These are phyloP conservation scores for Beauveria medogensis DNA, from an alignment of 2,329 filamentous ascomycete genomes.

Conservation along the genomic window DNA sequence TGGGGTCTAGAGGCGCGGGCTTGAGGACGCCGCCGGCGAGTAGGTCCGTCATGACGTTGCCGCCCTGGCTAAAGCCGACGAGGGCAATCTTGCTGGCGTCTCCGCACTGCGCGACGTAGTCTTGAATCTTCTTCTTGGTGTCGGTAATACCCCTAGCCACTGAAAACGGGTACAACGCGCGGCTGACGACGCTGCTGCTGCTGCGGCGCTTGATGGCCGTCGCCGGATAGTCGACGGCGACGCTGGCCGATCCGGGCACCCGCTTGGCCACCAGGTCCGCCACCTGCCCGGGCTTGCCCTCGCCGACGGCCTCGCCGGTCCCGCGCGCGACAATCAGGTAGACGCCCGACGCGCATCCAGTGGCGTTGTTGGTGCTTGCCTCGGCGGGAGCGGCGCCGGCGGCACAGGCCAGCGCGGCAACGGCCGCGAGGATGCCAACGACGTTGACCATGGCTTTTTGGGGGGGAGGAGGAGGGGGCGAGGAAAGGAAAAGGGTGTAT, in stretches of 20 bases:
- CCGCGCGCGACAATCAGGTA: constrained; percentile 13
- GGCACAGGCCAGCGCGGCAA: background rate
- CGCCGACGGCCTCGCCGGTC: constrained; percentile 6
- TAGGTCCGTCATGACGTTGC: constrained; percentile 12
- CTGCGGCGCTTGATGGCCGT: background rate
- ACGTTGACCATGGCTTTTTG: background rate
- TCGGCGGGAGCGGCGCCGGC: background rate
- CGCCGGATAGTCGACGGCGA: constrained; percentile 14
- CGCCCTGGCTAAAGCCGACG: constrained; percentile 12
- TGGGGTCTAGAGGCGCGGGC: constrained; percentile 9
- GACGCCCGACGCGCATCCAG: constrained; percentile 9
- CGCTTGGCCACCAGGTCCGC: constrained; percentile 3
- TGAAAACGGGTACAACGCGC: constrained; percentile 8
- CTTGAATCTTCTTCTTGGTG: constrained; percentile 10
- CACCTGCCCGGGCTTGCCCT: constrained; percentile 7
- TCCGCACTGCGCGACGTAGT: constrained; percentile 11
- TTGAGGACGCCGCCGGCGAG: constrained; percentile 11
- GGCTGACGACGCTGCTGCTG: background rate
- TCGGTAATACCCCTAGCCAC: constrained; percentile 11
- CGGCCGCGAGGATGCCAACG: background rate
- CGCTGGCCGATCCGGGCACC: constrained; percentile 10
- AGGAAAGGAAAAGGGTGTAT: background rate
- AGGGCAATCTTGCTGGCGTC: constrained; percentile 8
- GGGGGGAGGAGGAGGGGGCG: no score
- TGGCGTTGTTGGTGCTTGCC: background rate